Evolutionary conservation across 768 basidiomycete species (phyloP), one percentile per base, ranked within the genome.

Genomic region (Leccinum pellstonianum): DNA sequence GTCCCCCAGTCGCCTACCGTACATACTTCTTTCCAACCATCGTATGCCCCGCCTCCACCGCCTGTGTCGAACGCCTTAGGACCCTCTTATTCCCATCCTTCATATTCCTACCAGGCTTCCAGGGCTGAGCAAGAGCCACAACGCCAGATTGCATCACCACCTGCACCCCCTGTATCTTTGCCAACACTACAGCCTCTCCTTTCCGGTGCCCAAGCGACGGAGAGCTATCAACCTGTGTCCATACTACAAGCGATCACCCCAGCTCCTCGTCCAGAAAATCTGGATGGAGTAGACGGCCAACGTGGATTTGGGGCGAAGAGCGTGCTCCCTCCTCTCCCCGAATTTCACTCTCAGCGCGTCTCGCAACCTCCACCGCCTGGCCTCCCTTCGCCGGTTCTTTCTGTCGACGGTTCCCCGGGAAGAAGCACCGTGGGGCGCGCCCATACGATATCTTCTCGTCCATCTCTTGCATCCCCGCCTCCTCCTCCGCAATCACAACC

Each of bases 21-120:
- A 29, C 73, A 70, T 54, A 65, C 71, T 25, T 65, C 65, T 10
- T 68, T 65, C 43, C 70, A 76, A 56, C 62, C 68, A 38, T 73
- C 72, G 5, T 72, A 72, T 46, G 66, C 63, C 2, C 68, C 63
- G 0, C 69, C 63, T 10, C 67, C 62, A 3, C 68, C 60, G 8
- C 71, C 68, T 47, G 23, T 63, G 35, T 58, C 60, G 15, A 64
- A 50, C 60, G 25, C 57, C 21, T 37, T 56, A 50, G 54, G 62
- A 6, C 62, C 66, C 8, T 63, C 59, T n/a, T 66, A 67, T 29
- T 33, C 70, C 9, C 54, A 59, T 2, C 33, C 63, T 33, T 58
- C 56, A 17, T 63, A 62, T 48, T 43, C 66, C 5, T 60, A 61
- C 35, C 55, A 60, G 29, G n/a, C 56, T n/a, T 41, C 58, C 37